phyloP scores from a whole-genome alignment of 164 flowering plant species.

The Stephania yunnanensis region DNA sequence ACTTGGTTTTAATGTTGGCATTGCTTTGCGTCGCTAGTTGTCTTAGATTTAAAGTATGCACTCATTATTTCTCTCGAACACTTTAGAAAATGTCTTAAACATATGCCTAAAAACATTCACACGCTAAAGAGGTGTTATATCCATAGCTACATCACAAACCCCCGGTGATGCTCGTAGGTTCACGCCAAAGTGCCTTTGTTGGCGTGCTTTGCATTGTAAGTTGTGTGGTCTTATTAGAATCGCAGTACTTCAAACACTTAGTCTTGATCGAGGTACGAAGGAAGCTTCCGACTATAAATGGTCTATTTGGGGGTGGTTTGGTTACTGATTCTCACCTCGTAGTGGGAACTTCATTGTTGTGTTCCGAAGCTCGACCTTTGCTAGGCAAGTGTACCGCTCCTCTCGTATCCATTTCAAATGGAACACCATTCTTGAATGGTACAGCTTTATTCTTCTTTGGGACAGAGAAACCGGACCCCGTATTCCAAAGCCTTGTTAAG shows the following conservation, averaged over 20 bases:
- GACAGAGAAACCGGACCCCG: background rate
- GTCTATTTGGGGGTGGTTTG: background rate
- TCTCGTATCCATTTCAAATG: too few relatives aligned
- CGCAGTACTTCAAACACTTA: background rate
- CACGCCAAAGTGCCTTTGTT: background rate
- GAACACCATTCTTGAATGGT: too few relatives aligned
- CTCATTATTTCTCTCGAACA: too few relatives aligned
- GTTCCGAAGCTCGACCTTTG: background rate
- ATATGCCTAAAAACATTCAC: too few relatives aligned
- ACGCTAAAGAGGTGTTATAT: too few relatives aligned
- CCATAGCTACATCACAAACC: background rate
- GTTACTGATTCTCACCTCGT: background rate
- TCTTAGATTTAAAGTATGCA: too few relatives aligned
- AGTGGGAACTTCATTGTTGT: background rate
- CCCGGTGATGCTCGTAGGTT: background rate
- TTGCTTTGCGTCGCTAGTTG: too few relatives aligned
- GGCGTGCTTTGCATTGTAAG: background rate
- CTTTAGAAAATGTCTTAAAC: too few relatives aligned
- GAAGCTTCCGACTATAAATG: background rate
- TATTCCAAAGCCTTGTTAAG: too few relatives aligned
- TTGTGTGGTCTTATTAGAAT: too few relatives aligned
- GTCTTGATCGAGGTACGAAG: background rate
- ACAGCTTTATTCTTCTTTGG: too few relatives aligned
- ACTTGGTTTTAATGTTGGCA: background rate
- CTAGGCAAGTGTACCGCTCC: background rate